Conservation (phyloP, 257 asterid species). For the Jacaranda mimosifolia region DNA sequence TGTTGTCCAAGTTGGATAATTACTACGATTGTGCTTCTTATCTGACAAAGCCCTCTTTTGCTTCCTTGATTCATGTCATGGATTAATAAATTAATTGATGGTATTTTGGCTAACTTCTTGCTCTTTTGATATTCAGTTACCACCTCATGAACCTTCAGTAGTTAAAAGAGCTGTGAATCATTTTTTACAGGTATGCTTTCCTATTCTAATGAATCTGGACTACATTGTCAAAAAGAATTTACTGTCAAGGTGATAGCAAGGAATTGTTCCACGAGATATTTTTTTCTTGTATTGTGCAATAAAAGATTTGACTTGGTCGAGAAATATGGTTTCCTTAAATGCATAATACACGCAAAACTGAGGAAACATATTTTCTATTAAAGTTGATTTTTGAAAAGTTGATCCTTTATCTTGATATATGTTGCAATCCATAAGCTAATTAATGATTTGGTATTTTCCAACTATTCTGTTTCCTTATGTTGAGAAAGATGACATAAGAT, state of each 20-base stretch:
- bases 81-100: not conserved
- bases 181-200: constrained; percentile 72
- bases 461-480: not conserved
- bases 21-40: not conserved
- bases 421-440: constrained; percentile 11
- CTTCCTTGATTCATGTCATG: not conserved
- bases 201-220: constrained; percentile 21
- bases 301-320: not conserved
- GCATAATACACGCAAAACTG: constrained; percentile 9
- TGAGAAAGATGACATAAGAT: constrained; percentile 31
- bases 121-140: constrained; percentile 62
- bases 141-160: constrained; percentile 85
- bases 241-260: not conserved
- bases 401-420: constrained; percentile 16
- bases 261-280: not conserved
- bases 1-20: not conserved
- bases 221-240: not conserved
- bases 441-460: not conserved
- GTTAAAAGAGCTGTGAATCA: constrained; percentile 89
- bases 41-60: not conserved
- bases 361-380: not conserved
- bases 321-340: constrained; percentile 20
- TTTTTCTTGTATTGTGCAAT: not conserved
- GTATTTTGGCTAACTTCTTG: not conserved
- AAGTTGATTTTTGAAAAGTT: not conserved